Evolutionary conservation across 2,329 filamentous ascomycete species (phyloP).

Genomic region (Talaromyces sp.): DNA sequence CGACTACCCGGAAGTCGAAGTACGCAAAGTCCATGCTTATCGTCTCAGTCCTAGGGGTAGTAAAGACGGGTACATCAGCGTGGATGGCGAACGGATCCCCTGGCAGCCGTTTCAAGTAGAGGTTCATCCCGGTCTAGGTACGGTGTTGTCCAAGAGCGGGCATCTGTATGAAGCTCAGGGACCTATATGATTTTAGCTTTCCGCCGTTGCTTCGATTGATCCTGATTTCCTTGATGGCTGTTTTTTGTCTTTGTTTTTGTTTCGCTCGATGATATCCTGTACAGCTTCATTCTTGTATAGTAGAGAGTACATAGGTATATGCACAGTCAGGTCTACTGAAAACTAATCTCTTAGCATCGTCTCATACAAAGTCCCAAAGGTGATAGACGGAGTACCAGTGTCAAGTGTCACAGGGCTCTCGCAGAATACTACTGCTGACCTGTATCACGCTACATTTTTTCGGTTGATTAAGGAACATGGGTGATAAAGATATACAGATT

Average conservation of each 20-base stretch:
- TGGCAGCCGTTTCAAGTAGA: slow-evolving; percentile 92
- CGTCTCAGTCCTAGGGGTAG: slow-evolving; percentile 72
- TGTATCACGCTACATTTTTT: neutral
- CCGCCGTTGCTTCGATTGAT: neutral
- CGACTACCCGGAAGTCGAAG: slow-evolving; percentile 70
- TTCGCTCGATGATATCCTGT: slow-evolving; percentile 14
- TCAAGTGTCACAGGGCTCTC: neutral
- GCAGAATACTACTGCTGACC: no score
- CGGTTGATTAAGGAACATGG: neutral
- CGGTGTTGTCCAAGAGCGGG: slow-evolving; percentile 73
- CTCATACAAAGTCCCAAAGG: no score
- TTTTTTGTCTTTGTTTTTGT: neutral
- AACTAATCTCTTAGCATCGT: neutral
- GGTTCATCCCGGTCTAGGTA: slow-evolving; percentile 75
- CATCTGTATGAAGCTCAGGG: slow-evolving; percentile 63
- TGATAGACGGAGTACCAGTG: neutral
- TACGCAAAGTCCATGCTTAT: slow-evolving; percentile 84
- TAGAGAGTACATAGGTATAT: slow-evolving; percentile 12
- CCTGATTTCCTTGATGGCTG: neutral
- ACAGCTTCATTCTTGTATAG: slow-evolving; percentile 13
- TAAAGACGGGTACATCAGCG: slow-evolving; percentile 78
- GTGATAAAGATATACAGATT: neutral
- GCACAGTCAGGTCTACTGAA: neutral
- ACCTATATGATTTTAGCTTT: slow-evolving; percentile 24
- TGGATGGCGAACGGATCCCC: slow-evolving; percentile 83